These are phyloP conservation scores for Talinum fruticosum DNA, from an alignment of 148 eudicot species.

Conservation along the genomic window DNA sequence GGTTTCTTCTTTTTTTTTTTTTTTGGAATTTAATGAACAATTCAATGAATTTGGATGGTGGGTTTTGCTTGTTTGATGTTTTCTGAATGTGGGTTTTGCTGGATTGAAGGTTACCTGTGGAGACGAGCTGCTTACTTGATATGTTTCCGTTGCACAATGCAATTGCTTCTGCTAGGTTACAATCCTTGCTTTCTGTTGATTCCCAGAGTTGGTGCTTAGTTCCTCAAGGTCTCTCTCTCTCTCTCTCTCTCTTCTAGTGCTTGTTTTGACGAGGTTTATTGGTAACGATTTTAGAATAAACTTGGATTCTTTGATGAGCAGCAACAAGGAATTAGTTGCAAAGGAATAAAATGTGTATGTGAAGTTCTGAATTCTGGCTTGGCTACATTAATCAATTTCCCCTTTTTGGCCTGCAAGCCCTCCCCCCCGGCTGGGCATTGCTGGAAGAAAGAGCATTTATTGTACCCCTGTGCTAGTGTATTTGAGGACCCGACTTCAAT, in stretches of 20 bases:
- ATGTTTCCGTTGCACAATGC: slow-evolving; percentile 44
- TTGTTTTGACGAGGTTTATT: background rate
- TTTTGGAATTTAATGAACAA: background rate
- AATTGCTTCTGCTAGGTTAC: slow-evolving; percentile 42
- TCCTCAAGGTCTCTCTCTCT: slow-evolving; percentile 40
- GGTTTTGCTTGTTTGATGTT: slow-evolving; percentile 12
- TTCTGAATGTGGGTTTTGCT: slow-evolving; percentile 16
- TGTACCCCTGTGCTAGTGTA: background rate
- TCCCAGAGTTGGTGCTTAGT: slow-evolving; percentile 47
- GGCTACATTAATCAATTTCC: background rate
- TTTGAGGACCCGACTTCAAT: background rate
- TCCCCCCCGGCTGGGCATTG: background rate
- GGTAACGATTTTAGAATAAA: background rate
- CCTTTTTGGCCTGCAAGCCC: background rate
- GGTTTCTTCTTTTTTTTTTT: slow-evolving; percentile 12
- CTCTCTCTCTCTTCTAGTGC: background rate
- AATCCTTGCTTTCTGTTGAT: slow-evolving; percentile 38
- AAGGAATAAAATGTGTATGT: background rate
- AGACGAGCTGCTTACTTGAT: slow-evolving; percentile 32
- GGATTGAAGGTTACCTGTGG: slow-evolving; percentile 37
- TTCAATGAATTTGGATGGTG: slow-evolving; percentile 6
- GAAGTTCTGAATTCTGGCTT: background rate
- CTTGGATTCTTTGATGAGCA: background rate
- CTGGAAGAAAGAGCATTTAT: background rate
- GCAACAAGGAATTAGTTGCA: background rate